Evolutionary conservation across 192 early-diverging fungal species (phyloP), one percentile per base, ranked within the genome.

Genomic region (Chytriomyces sp.): DNA sequence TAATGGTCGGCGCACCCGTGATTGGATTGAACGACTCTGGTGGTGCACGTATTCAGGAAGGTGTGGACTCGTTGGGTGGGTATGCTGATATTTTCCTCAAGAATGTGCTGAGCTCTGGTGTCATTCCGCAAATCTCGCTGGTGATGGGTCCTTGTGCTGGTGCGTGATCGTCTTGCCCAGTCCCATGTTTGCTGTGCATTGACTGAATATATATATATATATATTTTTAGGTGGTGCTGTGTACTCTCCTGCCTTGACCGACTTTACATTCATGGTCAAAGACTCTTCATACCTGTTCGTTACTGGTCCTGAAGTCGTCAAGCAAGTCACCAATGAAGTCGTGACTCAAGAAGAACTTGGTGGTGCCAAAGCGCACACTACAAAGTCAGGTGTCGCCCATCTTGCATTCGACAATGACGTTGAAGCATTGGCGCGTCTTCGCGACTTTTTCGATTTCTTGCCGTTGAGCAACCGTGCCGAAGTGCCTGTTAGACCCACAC

Each of bases 81-180:
- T 97, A 97, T 80, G 95, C 95, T 16, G 96, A 98, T 75, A 98
- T 98, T 72, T 98, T 98, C 83, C 92, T 86, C 81, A 90, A 91
- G 77, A 98, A 98, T 79, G 97, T 97, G 24, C 69, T 93, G 70
- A 93, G 93, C 5, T 96, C 94, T 1, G 97, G 97, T 24, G 97
- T 97, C n/a, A 86, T 98, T 45, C 97, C 97, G 24, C 97, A 98
- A 82, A 91, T 98, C 62, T 97, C 96, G 3, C 80, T 98, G 59
- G 93, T 98, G 66, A 98, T 98, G 97, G 97, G 97, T 3, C 97
- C 97, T 6, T 98, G 96, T 77, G 97, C 97, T 44, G 97, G 97
- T 81, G 24, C 10, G 64, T 73, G n/a, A n/a, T n/a, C n/a, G n/a
- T n/a, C n/a, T n/a, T n/a, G n/a, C n/a, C n/a, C n/a, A n/a, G n/a